Evolutionary conservation across 305 asterid species (phyloP).

Genomic region (Fraxinus latifolia): DNA sequence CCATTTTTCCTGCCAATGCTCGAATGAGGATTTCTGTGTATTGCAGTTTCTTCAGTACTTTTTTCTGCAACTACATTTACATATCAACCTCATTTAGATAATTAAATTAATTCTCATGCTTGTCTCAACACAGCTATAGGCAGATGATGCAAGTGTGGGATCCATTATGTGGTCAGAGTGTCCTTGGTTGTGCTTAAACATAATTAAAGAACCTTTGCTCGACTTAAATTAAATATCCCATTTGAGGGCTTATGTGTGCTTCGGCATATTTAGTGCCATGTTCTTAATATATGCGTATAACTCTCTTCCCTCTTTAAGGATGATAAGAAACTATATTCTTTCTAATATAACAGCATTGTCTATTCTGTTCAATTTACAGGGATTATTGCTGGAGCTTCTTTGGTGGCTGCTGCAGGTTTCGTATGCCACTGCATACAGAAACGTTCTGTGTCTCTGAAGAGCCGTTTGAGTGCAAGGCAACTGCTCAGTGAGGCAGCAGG

Average conservation of each 20-base stretch:
- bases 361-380: slow-evolving; percentile 34
- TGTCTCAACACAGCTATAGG: neutral
- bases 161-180: neutral
- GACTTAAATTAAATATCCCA: neutral
- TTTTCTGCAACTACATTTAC: neutral
- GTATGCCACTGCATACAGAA: slow-evolving; percentile 48
- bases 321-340: neutral
- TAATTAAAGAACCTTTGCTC: neutral
- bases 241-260: neutral
- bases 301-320: neutral
- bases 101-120: neutral
- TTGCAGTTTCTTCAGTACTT: neutral
- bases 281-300: neutral
- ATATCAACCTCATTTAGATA: neutral
- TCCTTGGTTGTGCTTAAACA: neutral
- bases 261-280: neutral
- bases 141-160: neutral
- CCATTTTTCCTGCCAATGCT: neutral
- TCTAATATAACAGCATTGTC: neutral
- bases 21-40: neutral
- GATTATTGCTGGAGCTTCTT: slow-evolving; percentile 59
- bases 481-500: slow-evolving; percentile 73
- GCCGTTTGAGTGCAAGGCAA: slow-evolving; percentile 55
- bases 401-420: slow-evolving; percentile 36
- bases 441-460: slow-evolving; percentile 42